Evolutionary conservation across 805 yeast species (phyloP), one percentile per base, ranked within the genome.

Genomic region (Yamadazyma tumulicola): DNA sequence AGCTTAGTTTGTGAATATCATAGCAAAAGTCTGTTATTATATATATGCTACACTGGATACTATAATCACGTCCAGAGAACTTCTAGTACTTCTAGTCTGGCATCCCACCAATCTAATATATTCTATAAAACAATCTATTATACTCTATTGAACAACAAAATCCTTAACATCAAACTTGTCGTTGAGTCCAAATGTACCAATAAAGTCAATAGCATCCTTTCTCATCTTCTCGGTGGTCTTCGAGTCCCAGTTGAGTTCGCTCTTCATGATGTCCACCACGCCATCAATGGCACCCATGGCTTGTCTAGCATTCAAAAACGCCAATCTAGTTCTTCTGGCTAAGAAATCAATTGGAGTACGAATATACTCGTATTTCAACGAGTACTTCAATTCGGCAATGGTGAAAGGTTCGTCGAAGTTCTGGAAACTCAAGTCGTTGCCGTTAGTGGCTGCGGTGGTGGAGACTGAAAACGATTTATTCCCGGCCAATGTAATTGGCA

Each of bases 291-390:
- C 84, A 33, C 66, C 70, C 44, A 79, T 64, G 10, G 97, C 96
- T 45, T 83, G 87, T 58, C 78, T 78, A 26, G 93, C 85, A 64
- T 89, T 89, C 56, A 89, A 71, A 69, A 88, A 91, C 3, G 96
- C 95, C 57, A 86, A 78, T 64, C 97, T 79, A 35, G 91, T 81
- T 72, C 97, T 82, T 72, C 97, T 83, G 37, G 95, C 86, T 46
- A 89, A 70, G 71, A 89, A 87, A 61, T 89, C 97, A 38, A 81
- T 67, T 30, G 96, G 94, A 9, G 89, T 84, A 65, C 94, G 75
- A 27, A 86, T 78, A 59, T 87, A 86, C 67, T 89, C 97, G 62
- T 85, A 75, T 42, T 76, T 67, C 48, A 87, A 70, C 9, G 87
- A 81, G 64, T 88, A 91, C 54, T 79, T 73, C 59, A 91, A 72